Conservation (phyloP, 2,329 filamentous ascomycete species). For the Bipolaris victoriae region DNA sequence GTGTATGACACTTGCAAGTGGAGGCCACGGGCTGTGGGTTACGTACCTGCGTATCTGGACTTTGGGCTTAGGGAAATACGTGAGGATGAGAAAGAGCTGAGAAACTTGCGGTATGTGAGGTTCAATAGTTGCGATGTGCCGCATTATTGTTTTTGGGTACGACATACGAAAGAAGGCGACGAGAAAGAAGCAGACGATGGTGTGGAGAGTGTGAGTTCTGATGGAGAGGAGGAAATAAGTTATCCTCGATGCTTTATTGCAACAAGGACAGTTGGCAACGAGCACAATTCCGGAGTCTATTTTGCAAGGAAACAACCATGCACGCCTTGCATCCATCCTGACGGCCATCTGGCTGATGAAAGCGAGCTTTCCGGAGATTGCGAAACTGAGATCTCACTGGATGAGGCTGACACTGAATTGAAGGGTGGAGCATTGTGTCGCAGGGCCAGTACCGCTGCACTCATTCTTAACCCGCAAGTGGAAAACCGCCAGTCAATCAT, state of each 20-base stretch:
- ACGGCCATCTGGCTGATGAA: background rate
- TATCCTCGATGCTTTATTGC: too few relatives aligned
- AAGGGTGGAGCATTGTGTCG: background rate
- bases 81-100: constrained; percentile 8
- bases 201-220: too few relatives aligned
- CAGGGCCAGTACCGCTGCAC: background rate
- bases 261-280: too few relatives aligned
- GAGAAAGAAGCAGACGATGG: background rate
- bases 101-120: constrained; percentile 37
- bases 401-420: background rate
- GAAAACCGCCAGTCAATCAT: background rate
- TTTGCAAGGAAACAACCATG: background rate
- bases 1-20: constrained; percentile 30
- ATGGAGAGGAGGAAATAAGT: too few relatives aligned
- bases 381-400: background rate
- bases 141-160: constrained; percentile 43
- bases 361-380: background rate
- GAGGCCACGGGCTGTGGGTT: constrained; percentile 31
- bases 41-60: constrained; percentile 35
- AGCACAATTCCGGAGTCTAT: too few relatives aligned
- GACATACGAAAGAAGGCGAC: constrained; percentile 9
- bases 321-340: background rate
- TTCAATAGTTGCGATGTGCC: constrained; percentile 38
- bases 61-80: constrained; percentile 3
- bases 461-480: too few relatives aligned